Evolutionary conservation across 2,329 filamentous ascomycete genomes (phyloP).

Genomic region (Hymenoscyphus fraxineus): DNA sequence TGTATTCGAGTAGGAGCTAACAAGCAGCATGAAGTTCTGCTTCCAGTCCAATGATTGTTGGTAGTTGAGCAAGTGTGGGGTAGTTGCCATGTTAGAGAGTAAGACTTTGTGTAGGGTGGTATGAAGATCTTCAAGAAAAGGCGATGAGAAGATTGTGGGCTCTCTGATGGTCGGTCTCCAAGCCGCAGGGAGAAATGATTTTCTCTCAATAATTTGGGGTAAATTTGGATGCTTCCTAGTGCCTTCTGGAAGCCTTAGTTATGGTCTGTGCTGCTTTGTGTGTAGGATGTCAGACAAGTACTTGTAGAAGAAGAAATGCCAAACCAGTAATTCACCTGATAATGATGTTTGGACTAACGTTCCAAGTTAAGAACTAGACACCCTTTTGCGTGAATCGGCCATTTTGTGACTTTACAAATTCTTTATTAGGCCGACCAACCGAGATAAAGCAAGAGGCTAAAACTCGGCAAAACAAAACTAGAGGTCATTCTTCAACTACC

Average conservation of each 20-base stretch:
- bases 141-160: neutral
- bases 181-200: neutral
- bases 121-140: no score
- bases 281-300: neutral
- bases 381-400: neutral
- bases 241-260: constrained; percentile 14
- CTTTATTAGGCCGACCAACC: neutral
- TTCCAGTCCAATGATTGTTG: neutral
- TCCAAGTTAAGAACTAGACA: neutral
- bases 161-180: neutral
- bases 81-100: neutral
- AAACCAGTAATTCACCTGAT: neutral
- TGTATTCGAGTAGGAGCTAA: neutral
- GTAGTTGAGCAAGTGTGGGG: neutral
- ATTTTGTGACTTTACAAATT: neutral
- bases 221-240: constrained; percentile 16
- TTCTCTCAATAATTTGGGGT: neutral
- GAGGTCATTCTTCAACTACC: neutral
- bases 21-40: neutral
- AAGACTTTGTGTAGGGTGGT: neutral
- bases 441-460: neutral
- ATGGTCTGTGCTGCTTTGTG: constrained; percentile 8
- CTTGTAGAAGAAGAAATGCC: neutral
- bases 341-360: neutral
- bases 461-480: neutral